These are phyloP conservation scores for Hyphopichia khmerensis DNA, from an alignment of 1,139 yeast species.

Conservation along the genomic window DNA sequence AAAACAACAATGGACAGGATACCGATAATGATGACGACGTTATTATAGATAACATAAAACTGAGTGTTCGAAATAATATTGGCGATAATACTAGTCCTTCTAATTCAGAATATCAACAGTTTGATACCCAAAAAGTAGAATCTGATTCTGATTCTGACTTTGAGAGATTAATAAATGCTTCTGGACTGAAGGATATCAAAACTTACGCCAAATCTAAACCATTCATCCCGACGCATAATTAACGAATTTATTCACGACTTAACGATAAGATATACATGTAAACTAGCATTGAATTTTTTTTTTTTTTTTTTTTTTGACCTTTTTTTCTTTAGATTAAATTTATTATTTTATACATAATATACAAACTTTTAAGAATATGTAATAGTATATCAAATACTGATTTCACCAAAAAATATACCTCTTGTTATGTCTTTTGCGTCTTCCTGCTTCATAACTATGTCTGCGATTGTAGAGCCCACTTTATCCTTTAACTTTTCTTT, in stretches of 20 bases:
- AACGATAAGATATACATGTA: not conserved
- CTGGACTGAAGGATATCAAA: not conserved
- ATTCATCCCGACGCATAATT: not conserved
- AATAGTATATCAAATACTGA: slow-evolving; percentile 1
- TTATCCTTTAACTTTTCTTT: slow-evolving; percentile 50
- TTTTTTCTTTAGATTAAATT: not conserved
- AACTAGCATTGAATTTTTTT: not conserved
- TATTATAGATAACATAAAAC: not conserved
- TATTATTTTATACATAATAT: not conserved
- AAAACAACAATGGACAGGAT: not conserved
- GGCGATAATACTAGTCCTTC: too few species aligned
- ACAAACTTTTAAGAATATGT: not conserved
- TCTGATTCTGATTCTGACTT: slow-evolving; percentile 3
- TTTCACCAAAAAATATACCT: slow-evolving; percentile 80
- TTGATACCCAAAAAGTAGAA: not conserved
- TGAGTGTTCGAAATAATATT: too few species aligned
- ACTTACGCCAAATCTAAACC: not conserved
- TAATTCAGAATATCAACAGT: not conserved
- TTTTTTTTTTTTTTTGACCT: not conserved
- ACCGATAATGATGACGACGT: slow-evolving; percentile 1
- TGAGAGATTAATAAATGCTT: not conserved
- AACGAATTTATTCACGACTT: not conserved
- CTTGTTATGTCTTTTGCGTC: slow-evolving; percentile 59
- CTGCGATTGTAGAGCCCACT: slow-evolving; percentile 61
- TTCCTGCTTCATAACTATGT: slow-evolving; percentile 45